A percentile compares a stretch with the other conserved stretches of the same genome.
Evolutionary conservation across 805 yeast genomes (phyloP).

Genomic region (Ogataea zsoltii): DNA sequence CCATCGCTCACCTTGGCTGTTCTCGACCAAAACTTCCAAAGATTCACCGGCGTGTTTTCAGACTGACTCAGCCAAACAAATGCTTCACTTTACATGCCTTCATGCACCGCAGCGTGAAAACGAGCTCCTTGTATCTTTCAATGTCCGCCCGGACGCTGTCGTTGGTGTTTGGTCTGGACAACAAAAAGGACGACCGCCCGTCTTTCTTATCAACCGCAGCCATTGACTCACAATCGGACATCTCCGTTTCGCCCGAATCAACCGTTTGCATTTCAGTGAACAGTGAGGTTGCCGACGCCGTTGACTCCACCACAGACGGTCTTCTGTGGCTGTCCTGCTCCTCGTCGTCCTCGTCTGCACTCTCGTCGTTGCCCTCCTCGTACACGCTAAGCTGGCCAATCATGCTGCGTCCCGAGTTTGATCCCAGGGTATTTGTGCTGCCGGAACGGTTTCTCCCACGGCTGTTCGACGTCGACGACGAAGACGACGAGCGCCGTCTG

Average conservation of each 20-base stretch:
- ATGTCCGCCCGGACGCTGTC: conserved; percentile 7
- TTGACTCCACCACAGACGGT: neutral
- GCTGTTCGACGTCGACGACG: conserved; percentile 5
- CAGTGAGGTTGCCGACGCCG: conserved; percentile 6
- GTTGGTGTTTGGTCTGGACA: neutral
- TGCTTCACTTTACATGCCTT: conserved; percentile 20
- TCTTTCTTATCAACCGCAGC: neutral
- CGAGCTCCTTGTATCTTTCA: conserved; percentile 27
- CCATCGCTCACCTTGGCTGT: conserved; percentile 6
- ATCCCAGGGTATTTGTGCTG: conserved; percentile 8
- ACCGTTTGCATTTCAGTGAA: conserved; percentile 5
- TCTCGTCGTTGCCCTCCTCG: neutral
- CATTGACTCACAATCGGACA: neutral
- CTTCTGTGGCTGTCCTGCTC: neutral
- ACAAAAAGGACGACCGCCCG: too few species aligned
- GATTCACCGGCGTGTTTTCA: conserved; percentile 1
- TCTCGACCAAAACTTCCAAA: conserved; percentile 13
- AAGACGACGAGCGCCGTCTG: conserved; percentile 13
- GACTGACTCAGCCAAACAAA: conserved; percentile 1
- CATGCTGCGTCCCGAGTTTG: conserved; percentile 6
- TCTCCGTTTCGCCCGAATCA: conserved; percentile 1
- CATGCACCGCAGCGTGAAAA: conserved; percentile 31
- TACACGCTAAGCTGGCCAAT: neutral
- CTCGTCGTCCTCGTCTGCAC: neutral
- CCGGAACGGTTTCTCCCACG: conserved; percentile 5